Base-by-base conservation (phyloP, 225 moss, liverwort and hornwort genomes). In the Physcomitrium patens region DNA sequence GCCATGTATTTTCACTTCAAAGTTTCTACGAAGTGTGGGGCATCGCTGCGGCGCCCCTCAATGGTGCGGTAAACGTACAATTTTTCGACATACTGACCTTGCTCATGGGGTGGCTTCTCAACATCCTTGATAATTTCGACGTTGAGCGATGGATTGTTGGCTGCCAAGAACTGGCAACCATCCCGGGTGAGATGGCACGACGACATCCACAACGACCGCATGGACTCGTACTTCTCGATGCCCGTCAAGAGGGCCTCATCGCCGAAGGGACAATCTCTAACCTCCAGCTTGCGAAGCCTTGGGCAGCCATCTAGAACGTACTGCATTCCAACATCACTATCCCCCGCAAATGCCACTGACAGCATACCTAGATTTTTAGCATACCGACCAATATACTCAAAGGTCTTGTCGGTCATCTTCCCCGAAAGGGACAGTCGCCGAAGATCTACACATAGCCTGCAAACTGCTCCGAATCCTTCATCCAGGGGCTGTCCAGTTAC, bases 391-490 rank as follows among this genome's bases (percentile, higher is more conserved):
- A 87, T 87, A 28, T 87, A 84, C 19, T 77, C 70, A 22, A 87
- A 87, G 9, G 76, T 81, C 70, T 79, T 86, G 57, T 96, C 96
- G 3, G 96, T 96, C 13, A 96, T 76, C 16, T 71, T 78, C 10
- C 96, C 96, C 0, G 96, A 89, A 44, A 96, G 92, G 0, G 94
- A 90, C 71, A 96, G 58, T 10, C 96, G 88, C 61, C 78, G 83
- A 7, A 96, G 81, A 9, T 96, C 84, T 42, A 77, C 87, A 75
- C 94, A 94, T 24, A 86, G 76, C 68, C 76, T 85, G 63, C 91
- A 86, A 37, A 96, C 79, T 7, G 89, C 85, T 31, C 96, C 96
- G 46, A 88, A 96, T 10, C 84, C 96, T 60, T 87, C 79, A 53
- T 96, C 96, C 47, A 96, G 69, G 0, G 96, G 86, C 64, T 82